Evolutionary conservation across 176 grass and related monocot genomes (phyloP), one percentile per base, ranked within the genome.

Genomic region (Calamus simplicifolius): DNA sequence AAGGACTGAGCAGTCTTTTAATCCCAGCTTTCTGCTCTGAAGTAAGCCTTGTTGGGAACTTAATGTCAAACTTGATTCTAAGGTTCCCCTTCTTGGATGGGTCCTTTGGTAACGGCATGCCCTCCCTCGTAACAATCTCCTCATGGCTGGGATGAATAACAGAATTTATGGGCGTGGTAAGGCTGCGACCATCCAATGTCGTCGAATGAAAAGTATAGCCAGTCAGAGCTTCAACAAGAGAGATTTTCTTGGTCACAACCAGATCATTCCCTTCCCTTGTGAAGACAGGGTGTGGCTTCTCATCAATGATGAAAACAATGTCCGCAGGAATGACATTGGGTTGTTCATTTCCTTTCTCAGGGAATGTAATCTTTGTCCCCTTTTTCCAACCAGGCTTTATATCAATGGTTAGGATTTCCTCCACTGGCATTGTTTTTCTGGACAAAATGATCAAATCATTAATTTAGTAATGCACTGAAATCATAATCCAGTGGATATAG

Each of bases 311-410:
- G 75, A 97, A 91, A 4, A 91, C 83, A 0, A 97, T 72, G 74
- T 96, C 92, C 0, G 87, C 83, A 0, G 92, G 75, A 14, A 88
- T 71, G 4, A 81, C 72, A 35, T 90, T 66, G 5, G 78, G 78
- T 26, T 83, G 70, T 59, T 97, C 92, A 29, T 97, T 90, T 57
- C 92, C 92, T 75, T 88, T 94, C 74, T 97, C 87, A 0, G 83
- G 81, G 72, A 97, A 97, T 17, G 92, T 97, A 64, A 97, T 97
- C 79, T 97, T 97, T 8, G 92, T 97, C 48, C 92, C 92, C 64
- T 97, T 90, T 78, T 97, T 97, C 92, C 92, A 97, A 8, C 92
- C 92, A 0, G 92, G 87, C 72, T 97, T 97, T 68, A 97, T 80
- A 5, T 97, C 87, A 16, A 97, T 97, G 2, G 83, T 85, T 23